Percentiles rank a stretch among this genome's conserved stretches.
phyloP scores from a whole-genome alignment of 345 rosid species.

The Sisymbrium irio region DNA sequence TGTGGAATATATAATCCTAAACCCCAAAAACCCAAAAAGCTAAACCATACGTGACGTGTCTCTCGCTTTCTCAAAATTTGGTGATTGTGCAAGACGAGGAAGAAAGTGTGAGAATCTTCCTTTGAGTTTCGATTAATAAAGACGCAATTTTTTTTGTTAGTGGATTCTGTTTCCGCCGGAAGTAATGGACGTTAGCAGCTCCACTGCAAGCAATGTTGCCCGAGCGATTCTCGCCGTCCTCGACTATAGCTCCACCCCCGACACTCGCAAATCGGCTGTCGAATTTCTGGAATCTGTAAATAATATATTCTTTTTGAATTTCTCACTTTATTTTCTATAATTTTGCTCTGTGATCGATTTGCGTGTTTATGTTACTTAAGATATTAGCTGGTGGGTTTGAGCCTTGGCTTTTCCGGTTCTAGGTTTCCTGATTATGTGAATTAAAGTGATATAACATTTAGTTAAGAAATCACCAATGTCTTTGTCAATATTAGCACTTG shows the following conservation, averaged over 20 bases:
- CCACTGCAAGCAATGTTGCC: slow-evolving; percentile 66
- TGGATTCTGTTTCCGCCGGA: neutral
- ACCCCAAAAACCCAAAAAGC: neutral
- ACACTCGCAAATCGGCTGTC: slow-evolving; percentile 72
- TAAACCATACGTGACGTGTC: neutral
- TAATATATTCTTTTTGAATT: neutral
- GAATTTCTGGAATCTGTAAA: slow-evolving; percentile 72
- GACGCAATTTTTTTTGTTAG: no score
- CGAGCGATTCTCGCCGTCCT: slow-evolving; percentile 71
- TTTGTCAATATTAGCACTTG: neutral
- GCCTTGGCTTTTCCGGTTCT: neutral
- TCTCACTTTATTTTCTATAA: neutral
- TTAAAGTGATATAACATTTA: no score
- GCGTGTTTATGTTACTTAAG: neutral
- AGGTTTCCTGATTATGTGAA: neutral
- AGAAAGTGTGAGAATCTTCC: neutral
- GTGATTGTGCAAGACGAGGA: slow-evolving; percentile 3
- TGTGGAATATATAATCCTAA: no score
- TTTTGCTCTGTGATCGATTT: neutral
- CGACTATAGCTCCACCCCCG: slow-evolving; percentile 70
- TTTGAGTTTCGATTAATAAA: neutral
- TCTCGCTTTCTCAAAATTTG: no score
- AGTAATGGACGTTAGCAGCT: slow-evolving; percentile 47
- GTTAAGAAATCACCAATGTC: neutral
- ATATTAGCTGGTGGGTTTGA: neutral